Conservation (phyloP, 164 flowering plant species). For the Hamamelis virginiana region DNA sequence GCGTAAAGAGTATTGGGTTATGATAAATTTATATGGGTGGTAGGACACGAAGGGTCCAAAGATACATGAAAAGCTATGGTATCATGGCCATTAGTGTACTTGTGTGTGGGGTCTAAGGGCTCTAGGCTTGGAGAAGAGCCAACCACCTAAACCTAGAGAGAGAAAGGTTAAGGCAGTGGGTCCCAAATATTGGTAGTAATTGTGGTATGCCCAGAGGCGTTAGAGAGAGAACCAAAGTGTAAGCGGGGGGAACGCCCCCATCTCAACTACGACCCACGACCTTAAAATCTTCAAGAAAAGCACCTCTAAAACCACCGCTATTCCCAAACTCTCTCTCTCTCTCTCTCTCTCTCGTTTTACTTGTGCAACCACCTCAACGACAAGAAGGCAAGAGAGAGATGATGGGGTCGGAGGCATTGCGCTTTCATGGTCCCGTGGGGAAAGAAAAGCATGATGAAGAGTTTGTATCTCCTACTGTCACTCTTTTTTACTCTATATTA, state of each 20-base stretch:
- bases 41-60: slow-evolving; percentile 26
- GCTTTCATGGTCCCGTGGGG: slow-evolving; percentile 38
- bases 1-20: slow-evolving; percentile 25
- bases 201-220: slow-evolving; percentile 8
- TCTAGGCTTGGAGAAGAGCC: slow-evolving; percentile 29
- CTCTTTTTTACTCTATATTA: background rate
- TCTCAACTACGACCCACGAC: slow-evolving; percentile 60
- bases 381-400: slow-evolving; percentile 24
- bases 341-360: slow-evolving; percentile 21
- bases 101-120: slow-evolving; percentile 25
- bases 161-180: slow-evolving; percentile 4
- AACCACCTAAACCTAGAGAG: slow-evolving; percentile 26
- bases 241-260: slow-evolving; percentile 43
- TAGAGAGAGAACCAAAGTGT: slow-evolving; percentile 10
- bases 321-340: slow-evolving; percentile 9
- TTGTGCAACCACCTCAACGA: slow-evolving; percentile 52
- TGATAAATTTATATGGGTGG: slow-evolving; percentile 31
- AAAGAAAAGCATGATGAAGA: slow-evolving; percentile 10
- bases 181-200: slow-evolving; percentile 1
- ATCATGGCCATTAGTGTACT: slow-evolving; percentile 30
- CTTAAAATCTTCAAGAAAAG: slow-evolving; percentile 61
- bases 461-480: background rate
- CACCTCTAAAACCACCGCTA: slow-evolving; percentile 44
- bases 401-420: slow-evolving; percentile 53
- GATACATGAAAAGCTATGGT: slow-evolving; percentile 38